Base-by-base conservation (phyloP, 495 filamentous ascomycete species). In the Neurospora sp. region DNA sequence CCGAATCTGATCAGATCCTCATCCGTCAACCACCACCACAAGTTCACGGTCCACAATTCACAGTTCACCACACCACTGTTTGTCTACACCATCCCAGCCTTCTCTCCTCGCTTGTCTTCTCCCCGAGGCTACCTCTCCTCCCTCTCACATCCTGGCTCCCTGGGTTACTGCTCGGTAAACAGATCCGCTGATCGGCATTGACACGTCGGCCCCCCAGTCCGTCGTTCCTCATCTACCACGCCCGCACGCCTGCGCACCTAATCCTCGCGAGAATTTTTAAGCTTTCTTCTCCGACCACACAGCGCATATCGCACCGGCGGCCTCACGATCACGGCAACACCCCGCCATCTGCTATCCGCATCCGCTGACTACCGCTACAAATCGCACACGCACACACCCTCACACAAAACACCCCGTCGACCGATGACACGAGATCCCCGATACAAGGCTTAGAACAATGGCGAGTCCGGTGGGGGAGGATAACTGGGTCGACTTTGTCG, bases 391-490 rank as follows among this genome's bases (percentile, higher is more conserved):
- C n/a, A 54, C n/a, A 54, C 24, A 34, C 11, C 54, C 54, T 5
- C 62, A 36, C 43, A 72, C 43, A 21, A 39, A 5, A 43, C 69
- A 34, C 69, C 40, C 39, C 70, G 54, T 38, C 70, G 31, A 74
- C 75, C 76, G 74, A 81, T 81, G 78, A 78, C 70, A 72, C 76
- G 78, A 73, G 72, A 66, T 69, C 66, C 36, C 34, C 76, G 73
- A 77, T 39, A 19, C 39, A 40, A 73, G 71, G 73, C 70, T 74
- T 66, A 74, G 39, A 85, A 74, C 54, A 76, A 86, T 86, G 85
- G 82, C 84, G 78, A 86, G 80, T 72, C 70, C 71, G n/a, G 73
- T 39, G 59, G 70, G 43, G 13, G 36, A 71, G 34, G 73, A 72
- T 45, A 74, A 39, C 70, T 74, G 45, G 54, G 70, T 19, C 39